phyloP scores from a whole-genome alignment of 345 rosid genomes.

The Citrus hindsii region DNA sequence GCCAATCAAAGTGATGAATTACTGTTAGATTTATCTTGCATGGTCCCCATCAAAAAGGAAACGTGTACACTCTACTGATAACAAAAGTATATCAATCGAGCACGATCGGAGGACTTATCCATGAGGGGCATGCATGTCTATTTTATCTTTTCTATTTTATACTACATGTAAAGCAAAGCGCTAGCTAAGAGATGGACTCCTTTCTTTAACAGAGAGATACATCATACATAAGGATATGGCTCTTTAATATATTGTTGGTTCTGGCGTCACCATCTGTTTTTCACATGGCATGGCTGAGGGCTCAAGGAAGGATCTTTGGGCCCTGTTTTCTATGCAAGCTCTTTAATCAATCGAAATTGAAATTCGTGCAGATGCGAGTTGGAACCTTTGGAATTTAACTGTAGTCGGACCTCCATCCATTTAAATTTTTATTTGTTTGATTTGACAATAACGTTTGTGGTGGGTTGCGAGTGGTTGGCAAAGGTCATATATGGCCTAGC shows the following conservation, averaged over 20 bases:
- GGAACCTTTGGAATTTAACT: conserved; percentile 15
- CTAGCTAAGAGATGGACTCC: background rate
- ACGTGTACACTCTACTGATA: background rate
- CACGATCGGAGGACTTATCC: conserved; percentile 9
- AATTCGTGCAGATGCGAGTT: conserved; percentile 17
- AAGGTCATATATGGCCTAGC: background rate
- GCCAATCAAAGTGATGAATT: conserved; percentile 39
- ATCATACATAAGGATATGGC: background rate
- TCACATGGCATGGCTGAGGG: background rate
- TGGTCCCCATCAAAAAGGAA: background rate
- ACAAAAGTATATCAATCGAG: background rate
- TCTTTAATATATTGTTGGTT: conserved; percentile 29
- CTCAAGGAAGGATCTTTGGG: conserved; percentile 2
- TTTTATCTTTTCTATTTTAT: background rate
- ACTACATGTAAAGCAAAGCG: background rate
- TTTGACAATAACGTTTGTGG: conserved; percentile 26
- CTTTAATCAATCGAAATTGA: conserved; percentile 7
- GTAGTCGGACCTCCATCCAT: background rate
- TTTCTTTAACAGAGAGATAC: no score
- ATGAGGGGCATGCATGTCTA: conserved; percentile 5
- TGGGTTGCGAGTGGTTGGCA: background rate
- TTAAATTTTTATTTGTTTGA: background rate
- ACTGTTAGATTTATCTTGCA: background rate
- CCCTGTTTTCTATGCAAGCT: background rate
- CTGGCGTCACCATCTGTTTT: conserved; percentile 32